Evolutionary conservation across 139 green algal species (phyloP).

Genomic region (Coccomyxa sp.): DNA sequence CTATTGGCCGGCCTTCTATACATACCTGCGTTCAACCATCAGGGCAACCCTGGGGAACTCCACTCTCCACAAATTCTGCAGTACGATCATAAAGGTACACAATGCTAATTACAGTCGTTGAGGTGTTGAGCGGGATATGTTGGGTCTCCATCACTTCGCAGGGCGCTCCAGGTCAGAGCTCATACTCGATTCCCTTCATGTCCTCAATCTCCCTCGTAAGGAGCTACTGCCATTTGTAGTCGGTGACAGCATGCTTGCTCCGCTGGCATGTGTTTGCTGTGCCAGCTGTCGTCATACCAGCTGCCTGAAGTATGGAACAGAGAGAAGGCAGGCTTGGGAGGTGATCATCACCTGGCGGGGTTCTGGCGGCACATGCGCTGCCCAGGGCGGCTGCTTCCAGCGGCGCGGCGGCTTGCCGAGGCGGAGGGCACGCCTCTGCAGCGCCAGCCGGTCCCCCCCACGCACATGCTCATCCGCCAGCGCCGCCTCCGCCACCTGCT

Average conservation of each 20-base stretch:
- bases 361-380: not conserved
- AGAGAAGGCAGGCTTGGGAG: no score
- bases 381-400: constrained; percentile 69
- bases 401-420: constrained; percentile 74
- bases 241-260: not conserved
- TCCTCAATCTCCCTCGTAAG: not conserved
- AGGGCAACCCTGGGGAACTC: not conserved
- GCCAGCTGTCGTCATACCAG: no score
- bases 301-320: no score
- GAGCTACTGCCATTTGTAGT: not conserved
- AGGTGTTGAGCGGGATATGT: no score
- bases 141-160: no score
- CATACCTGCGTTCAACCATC: constrained; percentile 12
- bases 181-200: no score
- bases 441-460: constrained; percentile 51
- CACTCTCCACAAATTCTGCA: not conserved
- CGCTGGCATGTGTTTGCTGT: not conserved
- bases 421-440: constrained; percentile 72
- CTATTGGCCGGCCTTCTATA: constrained; percentile 22
- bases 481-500: constrained; percentile 55
- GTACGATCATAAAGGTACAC: no score
- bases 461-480: constrained; percentile 70
- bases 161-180: no score
- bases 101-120: no score
- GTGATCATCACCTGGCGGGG: not conserved